Evolutionary conservation across 2,329 filamentous ascomycete genomes (phyloP), one percentile per base, ranked within the genome.

Genomic region (Trichoderma citrinoviride): DNA sequence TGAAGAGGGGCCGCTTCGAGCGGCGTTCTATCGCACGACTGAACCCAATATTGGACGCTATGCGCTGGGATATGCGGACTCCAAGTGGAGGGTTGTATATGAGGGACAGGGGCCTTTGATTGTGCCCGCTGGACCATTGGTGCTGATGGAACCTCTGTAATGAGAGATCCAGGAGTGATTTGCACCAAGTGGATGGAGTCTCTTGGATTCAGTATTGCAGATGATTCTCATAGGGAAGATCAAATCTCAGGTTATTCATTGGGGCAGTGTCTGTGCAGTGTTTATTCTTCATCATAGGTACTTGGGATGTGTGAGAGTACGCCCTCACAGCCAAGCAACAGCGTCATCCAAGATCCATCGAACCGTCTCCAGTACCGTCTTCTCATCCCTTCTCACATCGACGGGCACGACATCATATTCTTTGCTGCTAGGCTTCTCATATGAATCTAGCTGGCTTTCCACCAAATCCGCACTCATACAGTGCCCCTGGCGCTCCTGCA

Each of bases 11-110:
- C 41, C 67, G 29, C 71, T 74, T 0, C 75, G 83, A 3, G 83
- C 84, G 0, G 89, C 89, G 0, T 93, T 93, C 73, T 80, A 81
- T 50, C 81, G 84, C 29, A 92, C 90, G 14, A 92, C 90, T 0
- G 76, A 87, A 65, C 91, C 91, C 2, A 77, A 73, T 69, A 71
- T 78, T 5, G 67, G 66, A 3, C 44, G 65, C 0, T 79, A 77
- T n/a, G 73, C 68, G 2, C 6, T 52, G 1, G 72, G 73, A 0
- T 79, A 79, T 47, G 70, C 71, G 0, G 49, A 60, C 0, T 67
- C 73, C 0, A 69, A 72, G 29, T 66, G 68, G 0, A 73, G 66
- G 50, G 65, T 77, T 12, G 72, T 73, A 1, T 62, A 73, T 7
- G 73, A 72, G 0, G 68, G 73, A 4, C 70, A 68, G 1, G 70